These are phyloP conservation scores for Perkinsus olseni DNA, from an alignment of 169 alveolate genomes.

Conservation along the genomic window DNA sequence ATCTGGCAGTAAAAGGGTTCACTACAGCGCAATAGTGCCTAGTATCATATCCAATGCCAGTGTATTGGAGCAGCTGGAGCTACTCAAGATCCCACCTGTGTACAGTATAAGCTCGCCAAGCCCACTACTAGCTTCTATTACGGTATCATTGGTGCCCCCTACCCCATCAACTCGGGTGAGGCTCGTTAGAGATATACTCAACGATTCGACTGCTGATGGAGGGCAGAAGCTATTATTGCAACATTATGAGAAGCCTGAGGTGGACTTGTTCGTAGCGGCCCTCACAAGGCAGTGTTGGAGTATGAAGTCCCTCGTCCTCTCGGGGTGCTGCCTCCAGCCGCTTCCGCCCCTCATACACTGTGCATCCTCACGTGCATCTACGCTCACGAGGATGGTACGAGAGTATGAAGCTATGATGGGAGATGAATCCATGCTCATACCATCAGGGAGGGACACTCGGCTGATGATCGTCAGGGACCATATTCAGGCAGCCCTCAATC, in stretches of 20 bases:
- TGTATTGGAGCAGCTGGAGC: neutral
- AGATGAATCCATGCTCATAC: too few relatives aligned
- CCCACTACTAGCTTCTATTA: neutral
- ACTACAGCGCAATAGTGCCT: neutral
- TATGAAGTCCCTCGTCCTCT: neutral
- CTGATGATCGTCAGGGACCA: too few relatives aligned
- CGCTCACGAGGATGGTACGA: too few relatives aligned
- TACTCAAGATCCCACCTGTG: neutral
- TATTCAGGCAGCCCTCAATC: too few relatives aligned
- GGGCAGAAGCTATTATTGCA: neutral
- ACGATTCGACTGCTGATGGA: neutral
- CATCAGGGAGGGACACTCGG: too few relatives aligned
- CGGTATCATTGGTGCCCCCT: neutral
- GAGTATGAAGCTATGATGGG: too few relatives aligned
- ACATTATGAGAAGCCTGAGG: neutral
- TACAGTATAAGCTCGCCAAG: neutral
- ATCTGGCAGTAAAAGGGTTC: neutral
- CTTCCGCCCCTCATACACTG: neutral
- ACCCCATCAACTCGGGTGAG: neutral
- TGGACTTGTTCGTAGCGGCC: neutral
- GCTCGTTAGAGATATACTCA: neutral
- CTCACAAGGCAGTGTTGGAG: neutral
- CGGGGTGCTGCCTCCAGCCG: neutral
- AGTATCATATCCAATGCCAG: neutral
- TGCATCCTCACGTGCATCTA: too few relatives aligned